These are phyloP conservation scores for Selaginella moellendorffii DNA, from an alignment of 75 land plant genomes.

Conservation along the genomic window DNA sequence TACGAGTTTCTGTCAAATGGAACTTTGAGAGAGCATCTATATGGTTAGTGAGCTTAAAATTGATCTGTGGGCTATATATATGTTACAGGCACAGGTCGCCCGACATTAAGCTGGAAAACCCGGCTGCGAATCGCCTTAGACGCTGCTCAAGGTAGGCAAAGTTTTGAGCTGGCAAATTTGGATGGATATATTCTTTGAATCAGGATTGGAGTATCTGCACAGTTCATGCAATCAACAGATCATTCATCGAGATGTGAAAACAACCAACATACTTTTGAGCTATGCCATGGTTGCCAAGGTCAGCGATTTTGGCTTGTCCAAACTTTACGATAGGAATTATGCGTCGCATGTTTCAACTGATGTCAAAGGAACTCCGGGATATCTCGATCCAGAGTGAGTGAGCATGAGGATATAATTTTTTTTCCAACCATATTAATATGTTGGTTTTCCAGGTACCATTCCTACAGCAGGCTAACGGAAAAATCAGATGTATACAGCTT, in stretches of 20 bases:
- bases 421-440: not conserved
- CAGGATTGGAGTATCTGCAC: conserved; percentile 3
- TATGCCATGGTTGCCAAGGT: not conserved
- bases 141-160: conserved; percentile 10
- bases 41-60: not conserved
- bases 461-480: not conserved
- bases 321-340: not conserved
- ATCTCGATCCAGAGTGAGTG: not conserved
- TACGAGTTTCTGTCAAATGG: conserved; percentile 12
- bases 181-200: not conserved
- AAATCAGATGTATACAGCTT: not conserved
- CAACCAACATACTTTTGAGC: not conserved
- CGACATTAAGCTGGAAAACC: conserved; percentile 5
- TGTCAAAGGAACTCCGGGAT: not conserved
- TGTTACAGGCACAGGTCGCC: not conserved
- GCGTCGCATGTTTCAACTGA: not conserved
- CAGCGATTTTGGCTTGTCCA: not conserved
- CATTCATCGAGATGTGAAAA: not conserved
- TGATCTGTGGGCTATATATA: not conserved
- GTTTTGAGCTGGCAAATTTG: not conserved
- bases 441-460: not conserved
- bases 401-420: not conserved
- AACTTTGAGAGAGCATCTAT: conserved; percentile 12
- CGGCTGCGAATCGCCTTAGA: conserved; percentile 11
- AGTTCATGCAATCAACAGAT: conserved; percentile 1